Evolutionary conservation across 805 yeast genomes (phyloP), one percentile per base, ranked within the genome.

Genomic region (Saccharomycopsis malanga): DNA sequence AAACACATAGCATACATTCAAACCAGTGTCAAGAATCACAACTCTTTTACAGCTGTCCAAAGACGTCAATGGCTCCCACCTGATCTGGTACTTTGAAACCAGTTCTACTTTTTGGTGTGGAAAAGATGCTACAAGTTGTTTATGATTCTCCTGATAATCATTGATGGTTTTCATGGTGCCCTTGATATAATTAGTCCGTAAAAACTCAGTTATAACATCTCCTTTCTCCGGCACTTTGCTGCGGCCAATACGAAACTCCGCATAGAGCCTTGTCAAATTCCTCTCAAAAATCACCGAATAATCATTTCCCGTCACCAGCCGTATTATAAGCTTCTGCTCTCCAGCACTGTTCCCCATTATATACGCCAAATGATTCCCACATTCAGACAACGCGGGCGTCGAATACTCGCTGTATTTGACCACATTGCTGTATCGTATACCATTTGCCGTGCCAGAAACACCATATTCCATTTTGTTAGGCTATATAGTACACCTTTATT

Each of bases 351-450:
- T 23, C n/a, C 14, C 17, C 17, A 29, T 20, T n/a, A 45, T 35
- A 41, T 50, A 50, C 7, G 51, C 53, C 21, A 47, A 25, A 29
- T 46, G 46, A 14, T 21, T 36, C 4, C 48, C 48, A 20, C 48
- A 42, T 2, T 45, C 45, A 2, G 53, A 42, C 3, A 44, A 17
- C 1, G 22, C 29, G 5, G 53, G 53, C 5, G 39, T n/a, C 15
- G 34, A 27, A 14, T 23, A 24, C 15, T 38, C 22, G 12, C 15
- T 10, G 34, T 23, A 39, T 22, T 21, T 17, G 20, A 47, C 40
- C 18, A 37, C 36, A 27, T 46, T 46, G 5, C 34, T 46, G n/a
- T 12, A 27, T n/a, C 34, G 25, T 27, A 27, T 17, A 14, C 7
- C 30, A 12, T 27, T 27, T 12, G 30, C n/a, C n/a, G n/a, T n/a